These are phyloP conservation scores for Vanderwaltozyma yarrowii DNA, from an alignment of 805 yeast species.

Conservation along the genomic window DNA sequence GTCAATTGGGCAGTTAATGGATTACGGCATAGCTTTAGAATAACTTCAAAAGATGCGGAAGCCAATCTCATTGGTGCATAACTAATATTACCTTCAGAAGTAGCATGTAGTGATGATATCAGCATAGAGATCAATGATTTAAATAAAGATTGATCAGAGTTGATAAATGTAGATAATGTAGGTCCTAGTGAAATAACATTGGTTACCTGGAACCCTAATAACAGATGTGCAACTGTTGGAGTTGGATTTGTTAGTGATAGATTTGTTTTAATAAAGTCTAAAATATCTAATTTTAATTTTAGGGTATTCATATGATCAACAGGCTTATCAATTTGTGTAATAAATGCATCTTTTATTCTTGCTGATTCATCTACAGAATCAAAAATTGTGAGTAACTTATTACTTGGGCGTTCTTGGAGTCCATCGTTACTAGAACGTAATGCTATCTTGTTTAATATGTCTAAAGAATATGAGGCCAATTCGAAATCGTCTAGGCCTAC, in stretches of 20 bases:
- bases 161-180: constrained; percentile 39
- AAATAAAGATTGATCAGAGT: constrained; percentile 46
- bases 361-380: constrained; percentile 71
- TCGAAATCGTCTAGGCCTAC: constrained; percentile 45
- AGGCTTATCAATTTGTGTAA: constrained; percentile 50
- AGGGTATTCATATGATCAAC: constrained; percentile 33
- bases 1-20: constrained; percentile 43
- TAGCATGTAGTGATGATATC: constrained; percentile 35
- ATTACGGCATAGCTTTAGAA: constrained; percentile 52
- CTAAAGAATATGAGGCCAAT: constrained; percentile 45
- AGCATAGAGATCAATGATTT: constrained; percentile 43
- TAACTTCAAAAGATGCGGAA: constrained; percentile 46
- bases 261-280: constrained; percentile 47
- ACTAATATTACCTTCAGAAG: constrained; percentile 35
- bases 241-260: constrained; percentile 34
- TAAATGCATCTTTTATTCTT: constrained; percentile 62
- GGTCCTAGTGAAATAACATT: constrained; percentile 45
- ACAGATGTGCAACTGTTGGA: constrained; percentile 57
- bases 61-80: constrained; percentile 50
- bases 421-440: constrained; percentile 21
- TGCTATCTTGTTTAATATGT: constrained; percentile 43
- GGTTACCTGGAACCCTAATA: constrained; percentile 60
- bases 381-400: constrained; percentile 57
- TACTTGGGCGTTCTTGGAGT: constrained; percentile 36
- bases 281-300: constrained; percentile 43